Conservation (phyloP, 371 early-diverging fungal species). For the Thermomucor indicae-seudaticae region DNA sequence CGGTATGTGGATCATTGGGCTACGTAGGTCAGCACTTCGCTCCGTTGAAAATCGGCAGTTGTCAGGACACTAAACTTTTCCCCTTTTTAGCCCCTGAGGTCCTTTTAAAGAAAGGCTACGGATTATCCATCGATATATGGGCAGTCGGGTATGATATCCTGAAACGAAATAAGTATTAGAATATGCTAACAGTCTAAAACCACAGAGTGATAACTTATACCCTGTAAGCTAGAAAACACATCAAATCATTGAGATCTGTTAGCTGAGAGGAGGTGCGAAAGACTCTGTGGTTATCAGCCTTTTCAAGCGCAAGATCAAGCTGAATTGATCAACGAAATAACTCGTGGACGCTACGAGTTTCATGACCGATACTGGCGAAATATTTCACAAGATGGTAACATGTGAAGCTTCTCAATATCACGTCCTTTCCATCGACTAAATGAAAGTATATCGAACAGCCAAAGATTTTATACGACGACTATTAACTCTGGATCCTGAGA, state of each 20-base stretch:
- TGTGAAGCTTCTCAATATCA: background rate
- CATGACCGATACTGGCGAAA: conserved; percentile 79
- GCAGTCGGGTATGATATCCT: conserved; percentile 42
- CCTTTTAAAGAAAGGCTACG: conserved; percentile 63
- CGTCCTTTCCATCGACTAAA: too few relatives aligned
- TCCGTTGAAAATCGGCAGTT: background rate
- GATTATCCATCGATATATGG: conserved; percentile 85
- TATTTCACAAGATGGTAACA: conserved; percentile 67
- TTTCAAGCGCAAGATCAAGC: conserved; percentile 69
- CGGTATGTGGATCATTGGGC: conserved; percentile 61
- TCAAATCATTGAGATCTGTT: background rate
- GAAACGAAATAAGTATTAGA: background rate
- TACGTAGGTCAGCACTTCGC: conserved; percentile 36
- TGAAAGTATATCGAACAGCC: conserved; percentile 45
- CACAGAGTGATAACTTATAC: conserved; percentile 66
- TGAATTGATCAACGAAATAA: conserved; percentile 60
- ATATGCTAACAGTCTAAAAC: background rate
- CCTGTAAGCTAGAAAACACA: conserved; percentile 32
- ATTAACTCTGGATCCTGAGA: conserved; percentile 67
- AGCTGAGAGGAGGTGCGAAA: too few relatives aligned
- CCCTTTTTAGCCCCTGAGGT: conserved; percentile 81
- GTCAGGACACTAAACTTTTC: conserved; percentile 1
- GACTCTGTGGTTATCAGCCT: conserved; percentile 72
- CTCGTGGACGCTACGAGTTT: conserved; percentile 65
- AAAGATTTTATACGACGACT: conserved; percentile 86